Percentiles rank a stretch among this genome's conserved stretches.
phyloP scores from a whole-genome alignment of 176 grass and related monocot species.

The Triticum aestivum region DNA sequence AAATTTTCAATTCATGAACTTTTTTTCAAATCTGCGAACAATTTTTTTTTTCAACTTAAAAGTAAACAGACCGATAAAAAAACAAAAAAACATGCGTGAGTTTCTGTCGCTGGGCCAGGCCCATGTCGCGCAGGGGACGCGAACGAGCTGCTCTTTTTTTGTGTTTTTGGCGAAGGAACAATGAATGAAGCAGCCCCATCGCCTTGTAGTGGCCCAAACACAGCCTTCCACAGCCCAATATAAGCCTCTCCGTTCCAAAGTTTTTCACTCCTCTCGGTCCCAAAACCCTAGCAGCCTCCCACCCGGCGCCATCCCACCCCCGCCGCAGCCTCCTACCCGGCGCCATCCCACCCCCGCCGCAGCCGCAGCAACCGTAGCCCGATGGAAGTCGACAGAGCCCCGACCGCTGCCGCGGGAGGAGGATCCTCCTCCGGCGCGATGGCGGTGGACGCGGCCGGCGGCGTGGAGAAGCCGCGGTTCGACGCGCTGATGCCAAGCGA shows the following conservation, averaged over 20 bases:
- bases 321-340: not conserved
- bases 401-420: not conserved
- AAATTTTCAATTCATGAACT: too few relatives aligned
- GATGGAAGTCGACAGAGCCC: slow-evolving; percentile 25
- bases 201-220: not conserved
- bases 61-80: too few relatives aligned
- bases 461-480: slow-evolving; percentile 47
- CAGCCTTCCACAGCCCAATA: slow-evolving; percentile 3
- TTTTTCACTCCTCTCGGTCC: not conserved
- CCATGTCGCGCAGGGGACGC: too few relatives aligned
- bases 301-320: not conserved
- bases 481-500: slow-evolving; percentile 62
- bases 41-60: too few relatives aligned
- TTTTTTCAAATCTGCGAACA: too few relatives aligned
- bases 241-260: not conserved
- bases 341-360: not conserved
- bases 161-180: too few relatives aligned
- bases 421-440: slow-evolving; percentile 9
- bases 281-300: slow-evolving; percentile 6
- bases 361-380: not conserved
- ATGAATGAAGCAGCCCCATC: not conserved
- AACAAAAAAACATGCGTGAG: too few relatives aligned
- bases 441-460: slow-evolving; percentile 26
- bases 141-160: too few relatives aligned
- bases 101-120: too few relatives aligned